Evolutionary conservation across 805 yeast genomes (phyloP).

Genomic region (Kregervanrija delftensis): DNA sequence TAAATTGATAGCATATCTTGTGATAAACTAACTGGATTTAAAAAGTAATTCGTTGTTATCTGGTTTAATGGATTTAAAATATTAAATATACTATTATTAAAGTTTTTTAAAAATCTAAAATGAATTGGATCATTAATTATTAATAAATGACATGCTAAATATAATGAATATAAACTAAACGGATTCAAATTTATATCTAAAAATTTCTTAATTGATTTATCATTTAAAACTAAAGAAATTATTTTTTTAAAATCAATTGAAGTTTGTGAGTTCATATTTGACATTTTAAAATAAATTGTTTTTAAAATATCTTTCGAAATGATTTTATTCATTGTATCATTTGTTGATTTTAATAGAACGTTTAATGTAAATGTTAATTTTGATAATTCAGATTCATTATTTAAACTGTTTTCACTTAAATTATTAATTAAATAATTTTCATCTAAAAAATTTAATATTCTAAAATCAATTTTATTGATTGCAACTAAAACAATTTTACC

Average conservation of each 20-base stretch:
- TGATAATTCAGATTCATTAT: not conserved
- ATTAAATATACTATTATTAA: slow-evolving; percentile 13
- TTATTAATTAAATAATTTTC: not conserved
- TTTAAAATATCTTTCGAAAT: slow-evolving; percentile 5
- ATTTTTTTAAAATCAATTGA: slow-evolving; percentile 5
- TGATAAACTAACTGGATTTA: slow-evolving; percentile 19
- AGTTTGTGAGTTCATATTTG: slow-evolving; percentile 9
- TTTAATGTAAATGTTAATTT: slow-evolving; percentile 7
- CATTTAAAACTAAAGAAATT: not conserved
- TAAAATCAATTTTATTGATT: slow-evolving; percentile 37
- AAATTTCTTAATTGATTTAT: slow-evolving; percentile 8
- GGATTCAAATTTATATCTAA: slow-evolving; percentile 6
- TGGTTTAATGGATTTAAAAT: slow-evolving; percentile 16
- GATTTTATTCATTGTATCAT: slow-evolving; percentile 2
- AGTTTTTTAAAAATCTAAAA: slow-evolving; percentile 13
- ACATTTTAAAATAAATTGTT: slow-evolving; percentile 5
- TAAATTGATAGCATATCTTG: slow-evolving; percentile 12
- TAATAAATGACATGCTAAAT: slow-evolving; percentile 17
- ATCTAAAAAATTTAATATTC: slow-evolving; percentile 10
- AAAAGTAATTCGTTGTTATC: slow-evolving; percentile 13
- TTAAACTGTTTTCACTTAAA: not conserved
- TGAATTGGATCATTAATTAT: slow-evolving; percentile 21
- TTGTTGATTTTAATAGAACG: slow-evolving; percentile 5
- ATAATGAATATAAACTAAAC: slow-evolving; percentile 10
- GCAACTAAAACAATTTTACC: slow-evolving; percentile 49